Evolutionary conservation across 2,329 filamentous ascomycete genomes (phyloP), one percentile per base, ranked within the genome.

Genomic region (Fusarium sp.): DNA sequence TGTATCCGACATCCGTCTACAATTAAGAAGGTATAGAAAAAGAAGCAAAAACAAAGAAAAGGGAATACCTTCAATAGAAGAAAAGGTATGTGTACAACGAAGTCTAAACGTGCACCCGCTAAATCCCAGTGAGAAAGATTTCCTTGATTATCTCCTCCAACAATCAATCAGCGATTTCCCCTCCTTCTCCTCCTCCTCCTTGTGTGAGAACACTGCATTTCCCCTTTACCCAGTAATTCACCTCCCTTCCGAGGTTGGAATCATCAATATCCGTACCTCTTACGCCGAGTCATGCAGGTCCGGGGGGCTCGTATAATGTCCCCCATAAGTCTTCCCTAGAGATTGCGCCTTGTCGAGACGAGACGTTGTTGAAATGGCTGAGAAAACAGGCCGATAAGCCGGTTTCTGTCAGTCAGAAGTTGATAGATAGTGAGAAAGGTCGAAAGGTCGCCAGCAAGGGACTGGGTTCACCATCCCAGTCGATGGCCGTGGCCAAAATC

Each of bases 251-350:
- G 69, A 58, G 68, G 65, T 73, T 69, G 59, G 70, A 73, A 68
- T 68, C 70, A 64, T 68, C n/a, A 70, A 72, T 32, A 77, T 62
- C 69, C 71, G 59, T 72, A 74, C 72, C 68, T 52, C 70, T 72
- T 80, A 66, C 78, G 78, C 79, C 79, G 69, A 77, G 60, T 74
- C 73, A 80, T 80, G 79, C 79, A 80, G 60, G 66, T 60, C 65
- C 73, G 68, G 68, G 72, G 67, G 62, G 67, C 45, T 33, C 40
- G 65, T 72, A 52, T 58, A 70, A 64, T 59, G 59, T 62, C 68
- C 70, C 71, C 74, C 60, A 61, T 40, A 67, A 67, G 56, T 69
- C 70, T 66, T 70, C 75, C 77, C 77, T 75, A 75, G 56, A 77
- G 45, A 59, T 67, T 67, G 45, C 59, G 47, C 64, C 66, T 47